These are phyloP conservation scores for Meyerozyma elateridarum DNA, from an alignment of 1,139 yeast genomes.

Conservation along the genomic window DNA sequence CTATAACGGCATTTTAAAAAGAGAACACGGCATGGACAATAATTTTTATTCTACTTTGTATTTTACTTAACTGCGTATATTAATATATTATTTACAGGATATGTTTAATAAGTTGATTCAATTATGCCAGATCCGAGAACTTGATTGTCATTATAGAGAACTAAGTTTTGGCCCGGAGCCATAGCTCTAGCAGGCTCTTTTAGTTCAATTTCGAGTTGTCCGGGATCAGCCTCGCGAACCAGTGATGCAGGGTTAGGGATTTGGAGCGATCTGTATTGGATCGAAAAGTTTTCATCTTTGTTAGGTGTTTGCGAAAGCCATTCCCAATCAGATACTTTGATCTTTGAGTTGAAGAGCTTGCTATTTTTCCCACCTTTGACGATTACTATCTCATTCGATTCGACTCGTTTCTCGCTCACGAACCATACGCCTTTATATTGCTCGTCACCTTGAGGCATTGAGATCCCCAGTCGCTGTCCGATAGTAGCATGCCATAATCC, in stretches of 20 bases:
- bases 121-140: slow-evolving; percentile 75
- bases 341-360: slow-evolving; percentile 43
- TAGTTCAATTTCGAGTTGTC: slow-evolving; percentile 29
- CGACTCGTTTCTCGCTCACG: slow-evolving; percentile 63
- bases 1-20: slow-evolving; percentile 37
- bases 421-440: slow-evolving; percentile 78
- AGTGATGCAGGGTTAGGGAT: slow-evolving; percentile 32
- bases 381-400: slow-evolving; percentile 68
- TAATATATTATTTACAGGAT: slow-evolving; percentile 4
- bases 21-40: background rate
- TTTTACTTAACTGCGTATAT: background rate
- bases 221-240: slow-evolving; percentile 11
- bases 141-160: slow-evolving; percentile 59
- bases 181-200: slow-evolving; percentile 57
- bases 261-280: slow-evolving; percentile 74
- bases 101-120: slow-evolving; percentile 11
- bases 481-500: slow-evolving; percentile 95
- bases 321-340: slow-evolving; percentile 44
- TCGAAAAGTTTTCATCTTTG: slow-evolving; percentile 10
- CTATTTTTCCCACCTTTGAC: slow-evolving; percentile 70
- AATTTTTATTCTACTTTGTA: slow-evolving; percentile 1
- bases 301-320: slow-evolving; percentile 36
- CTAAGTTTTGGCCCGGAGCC: slow-evolving; percentile 87
- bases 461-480: slow-evolving; percentile 76
- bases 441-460: slow-evolving; percentile 87